These are phyloP conservation scores for Emergomyces africanus DNA, from an alignment of 2,329 filamentous ascomycete species.

Conservation along the genomic window DNA sequence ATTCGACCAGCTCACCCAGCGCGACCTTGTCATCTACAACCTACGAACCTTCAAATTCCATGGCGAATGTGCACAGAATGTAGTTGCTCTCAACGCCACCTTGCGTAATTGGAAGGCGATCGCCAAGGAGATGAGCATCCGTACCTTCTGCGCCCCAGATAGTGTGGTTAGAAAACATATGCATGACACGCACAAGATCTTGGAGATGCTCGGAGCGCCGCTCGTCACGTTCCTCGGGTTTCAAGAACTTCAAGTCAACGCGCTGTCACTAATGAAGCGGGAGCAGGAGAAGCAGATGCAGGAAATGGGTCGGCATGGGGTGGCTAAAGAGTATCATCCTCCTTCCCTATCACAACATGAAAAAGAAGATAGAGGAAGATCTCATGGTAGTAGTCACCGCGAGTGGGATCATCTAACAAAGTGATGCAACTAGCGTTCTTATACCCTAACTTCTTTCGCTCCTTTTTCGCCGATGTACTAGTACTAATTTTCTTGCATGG, in stretches of 20 bases:
- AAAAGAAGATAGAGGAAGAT: constrained; percentile 1
- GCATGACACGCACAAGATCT: constrained; percentile 35
- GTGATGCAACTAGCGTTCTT: neutral
- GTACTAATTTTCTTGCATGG: neutral
- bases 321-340: constrained; percentile 7
- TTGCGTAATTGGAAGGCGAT: constrained; percentile 38
- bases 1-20: constrained; percentile 40
- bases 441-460: neutral
- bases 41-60: constrained; percentile 35
- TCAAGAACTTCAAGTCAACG: constrained; percentile 24
- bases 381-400: neutral
- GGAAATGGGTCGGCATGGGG: constrained; percentile 7
- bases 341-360: neutral
- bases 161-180: constrained; percentile 37
- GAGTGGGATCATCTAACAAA: neutral
- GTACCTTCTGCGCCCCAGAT: constrained; percentile 40
- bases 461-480: neutral
- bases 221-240: constrained; percentile 26
- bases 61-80: constrained; percentile 28
- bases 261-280: constrained; percentile 22
- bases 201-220: constrained; percentile 38
- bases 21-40: constrained; percentile 35
- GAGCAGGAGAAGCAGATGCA: constrained; percentile 15
- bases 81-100: constrained; percentile 32
- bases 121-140: constrained; percentile 35